Conservation (phyloP, 306 rosid genomes). For the Prunus mira region DNA sequence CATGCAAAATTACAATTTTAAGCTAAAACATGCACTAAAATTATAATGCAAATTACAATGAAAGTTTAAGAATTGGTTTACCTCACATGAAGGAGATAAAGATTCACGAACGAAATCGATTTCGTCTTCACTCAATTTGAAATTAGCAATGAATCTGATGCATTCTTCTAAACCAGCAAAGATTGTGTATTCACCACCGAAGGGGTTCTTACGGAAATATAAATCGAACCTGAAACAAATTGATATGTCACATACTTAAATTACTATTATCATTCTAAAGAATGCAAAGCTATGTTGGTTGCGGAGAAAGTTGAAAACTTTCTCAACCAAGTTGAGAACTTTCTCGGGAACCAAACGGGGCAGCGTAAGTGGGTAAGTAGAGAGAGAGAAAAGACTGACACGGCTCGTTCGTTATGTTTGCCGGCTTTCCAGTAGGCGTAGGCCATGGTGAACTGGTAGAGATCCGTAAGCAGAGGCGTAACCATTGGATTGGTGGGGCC, state of each 20-base stretch:
- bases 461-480: constrained; percentile 95
- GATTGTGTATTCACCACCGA: constrained; percentile 94
- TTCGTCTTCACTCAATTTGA: constrained; percentile 76
- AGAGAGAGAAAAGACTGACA: constrained; percentile 51
- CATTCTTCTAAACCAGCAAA: constrained; percentile 97
- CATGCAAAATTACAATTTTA: constrained; percentile 1
- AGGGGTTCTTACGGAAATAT: constrained; percentile 94
- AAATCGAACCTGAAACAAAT: constrained; percentile 75
- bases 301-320: neutral
- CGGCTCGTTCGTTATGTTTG: constrained; percentile 91
- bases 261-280: neutral
- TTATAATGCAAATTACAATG: neutral
- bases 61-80: constrained; percentile 22
- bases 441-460: constrained; percentile 98
- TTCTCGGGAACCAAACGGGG: constrained; percentile 23
- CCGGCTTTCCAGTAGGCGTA: constrained; percentile 99
- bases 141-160: constrained; percentile 84
- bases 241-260: neutral
- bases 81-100: constrained; percentile 84
- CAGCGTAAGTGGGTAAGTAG: neutral
- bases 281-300: neutral
- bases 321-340: constrained; percentile 21
- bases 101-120: constrained; percentile 61
- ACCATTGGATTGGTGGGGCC: constrained; percentile 97
- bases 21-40: neutral